phyloP scores from a whole-genome alignment of 306 rosid genomes.

The Cajanus cajan region DNA sequence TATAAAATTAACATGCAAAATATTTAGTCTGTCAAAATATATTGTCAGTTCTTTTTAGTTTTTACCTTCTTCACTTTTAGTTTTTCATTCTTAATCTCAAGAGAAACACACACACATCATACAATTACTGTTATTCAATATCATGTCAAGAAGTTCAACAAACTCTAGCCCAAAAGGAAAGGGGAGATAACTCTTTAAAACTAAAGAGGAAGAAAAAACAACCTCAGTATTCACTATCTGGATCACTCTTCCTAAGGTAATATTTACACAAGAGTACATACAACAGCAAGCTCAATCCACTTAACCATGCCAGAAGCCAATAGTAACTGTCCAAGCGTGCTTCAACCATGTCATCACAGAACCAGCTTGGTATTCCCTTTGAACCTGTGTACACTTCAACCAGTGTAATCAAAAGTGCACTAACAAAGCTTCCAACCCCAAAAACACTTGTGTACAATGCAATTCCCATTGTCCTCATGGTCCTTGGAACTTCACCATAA shows the following conservation, averaged over 20 bases:
- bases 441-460: conserved; percentile 83
- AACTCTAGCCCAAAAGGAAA: not conserved
- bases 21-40: not conserved
- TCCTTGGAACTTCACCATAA: conserved; percentile 76
- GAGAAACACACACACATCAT: not conserved
- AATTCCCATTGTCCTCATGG: conserved; percentile 84
- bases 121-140: conserved; percentile 6
- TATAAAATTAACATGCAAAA: not conserved
- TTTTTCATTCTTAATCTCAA: not conserved
- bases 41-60: not conserved
- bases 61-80: not conserved
- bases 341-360: conserved; percentile 78
- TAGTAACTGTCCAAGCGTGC: conserved; percentile 78
- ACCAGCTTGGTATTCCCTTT: conserved; percentile 66
- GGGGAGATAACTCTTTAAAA: not conserved
- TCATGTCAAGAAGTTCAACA: conserved; percentile 15
- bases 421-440: conserved; percentile 91
- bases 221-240: conserved; percentile 43
- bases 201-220: not conserved
- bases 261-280: conserved; percentile 60
- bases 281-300: conserved; percentile 50
- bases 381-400: conserved; percentile 55
- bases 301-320: conserved; percentile 66
- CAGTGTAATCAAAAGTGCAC: conserved; percentile 68
- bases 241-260: conserved; percentile 43